A percentile compares a stretch with the other conserved stretches of the same genome.
Evolutionary conservation across 805 yeast genomes (phyloP).

Genomic region (Cyberlindnera americana): DNA sequence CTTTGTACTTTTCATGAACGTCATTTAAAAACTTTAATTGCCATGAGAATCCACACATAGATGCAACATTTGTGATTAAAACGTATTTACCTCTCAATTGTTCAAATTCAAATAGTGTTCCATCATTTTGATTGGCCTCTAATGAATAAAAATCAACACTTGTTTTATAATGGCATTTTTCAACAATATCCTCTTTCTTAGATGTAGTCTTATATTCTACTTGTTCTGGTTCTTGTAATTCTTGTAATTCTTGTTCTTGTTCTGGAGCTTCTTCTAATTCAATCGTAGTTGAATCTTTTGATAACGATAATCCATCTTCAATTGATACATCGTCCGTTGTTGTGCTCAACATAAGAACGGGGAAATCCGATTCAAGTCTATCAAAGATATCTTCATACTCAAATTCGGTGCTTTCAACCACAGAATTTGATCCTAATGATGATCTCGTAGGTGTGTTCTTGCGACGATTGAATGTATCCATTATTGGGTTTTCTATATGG

Average conservation of each 20-base stretch:
- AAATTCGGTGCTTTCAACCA: background rate
- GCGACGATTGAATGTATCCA: background rate
- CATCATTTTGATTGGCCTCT: conserved; percentile 53
- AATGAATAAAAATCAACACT: conserved; percentile 54
- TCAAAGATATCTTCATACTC: conserved; percentile 4
- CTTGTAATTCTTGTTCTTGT: no score
- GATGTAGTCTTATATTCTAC: no score
- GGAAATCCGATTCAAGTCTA: background rate
- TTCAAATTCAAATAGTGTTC: conserved; percentile 53
- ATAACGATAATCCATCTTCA: background rate
- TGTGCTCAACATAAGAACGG: background rate
- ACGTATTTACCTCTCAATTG: conserved; percentile 76
- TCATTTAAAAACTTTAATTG: conserved; percentile 73
- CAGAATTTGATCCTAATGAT: background rate
- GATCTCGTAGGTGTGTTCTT: background rate
- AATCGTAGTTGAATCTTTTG: background rate
- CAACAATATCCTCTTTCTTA: no score
- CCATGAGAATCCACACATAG: conserved; percentile 76
- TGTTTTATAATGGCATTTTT: background rate
- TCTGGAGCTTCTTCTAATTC: no score
- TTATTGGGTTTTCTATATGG: background rate
- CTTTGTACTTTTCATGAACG: conserved; percentile 60
- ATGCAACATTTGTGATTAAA: conserved; percentile 81
- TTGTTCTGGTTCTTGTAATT: no score
- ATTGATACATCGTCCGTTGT: background rate